Percentiles rank a stretch among this genome's conserved stretches.
Conservation (phyloP, 495 filamentous ascomycete species). For the Penicillium antarcticum region DNA sequence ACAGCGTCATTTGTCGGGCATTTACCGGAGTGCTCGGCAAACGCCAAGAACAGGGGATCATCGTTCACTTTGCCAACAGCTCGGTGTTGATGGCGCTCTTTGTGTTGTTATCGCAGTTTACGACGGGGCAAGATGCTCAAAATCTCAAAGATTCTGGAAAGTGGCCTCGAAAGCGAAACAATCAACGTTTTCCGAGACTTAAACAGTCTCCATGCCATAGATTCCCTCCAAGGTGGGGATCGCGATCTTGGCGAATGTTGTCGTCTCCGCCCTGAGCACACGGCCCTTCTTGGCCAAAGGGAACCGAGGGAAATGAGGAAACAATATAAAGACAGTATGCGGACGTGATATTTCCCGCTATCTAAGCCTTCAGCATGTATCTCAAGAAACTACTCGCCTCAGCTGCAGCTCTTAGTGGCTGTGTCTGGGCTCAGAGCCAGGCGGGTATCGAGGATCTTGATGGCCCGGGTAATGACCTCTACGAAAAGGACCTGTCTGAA, state of each 20-base stretch:
- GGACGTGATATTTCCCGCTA: neutral
- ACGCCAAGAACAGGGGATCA: neutral
- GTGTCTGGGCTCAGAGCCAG: conserved; percentile 16
- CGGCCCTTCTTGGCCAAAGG: conserved; percentile 1
- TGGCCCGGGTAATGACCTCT: conserved; percentile 16
- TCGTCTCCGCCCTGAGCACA: conserved; percentile 8
- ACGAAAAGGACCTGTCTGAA: conserved; percentile 17
- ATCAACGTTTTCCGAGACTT: neutral
- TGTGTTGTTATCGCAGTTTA: neutral
- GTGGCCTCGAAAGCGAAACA: neutral
- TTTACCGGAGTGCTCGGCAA: conserved; percentile 1
- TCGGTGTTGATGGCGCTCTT: neutral
- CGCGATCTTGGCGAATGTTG: neutral
- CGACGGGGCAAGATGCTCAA: neutral
- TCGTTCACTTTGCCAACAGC: neutral
- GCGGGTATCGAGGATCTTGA: conserved; percentile 14
- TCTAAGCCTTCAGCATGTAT: conserved; percentile 8
- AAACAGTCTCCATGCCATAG: neutral
- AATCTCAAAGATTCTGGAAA: neutral
- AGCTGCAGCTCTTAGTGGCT: conserved; percentile 10
- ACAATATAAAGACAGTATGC: conserved; percentile 5
- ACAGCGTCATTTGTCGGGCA: neutral
- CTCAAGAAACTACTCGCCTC: conserved; percentile 10
- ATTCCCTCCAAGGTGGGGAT: neutral
- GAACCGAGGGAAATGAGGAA: neutral